phyloP scores from a whole-genome alignment of 805 yeast genomes.

The Starmerella lactis-condensi region DNA sequence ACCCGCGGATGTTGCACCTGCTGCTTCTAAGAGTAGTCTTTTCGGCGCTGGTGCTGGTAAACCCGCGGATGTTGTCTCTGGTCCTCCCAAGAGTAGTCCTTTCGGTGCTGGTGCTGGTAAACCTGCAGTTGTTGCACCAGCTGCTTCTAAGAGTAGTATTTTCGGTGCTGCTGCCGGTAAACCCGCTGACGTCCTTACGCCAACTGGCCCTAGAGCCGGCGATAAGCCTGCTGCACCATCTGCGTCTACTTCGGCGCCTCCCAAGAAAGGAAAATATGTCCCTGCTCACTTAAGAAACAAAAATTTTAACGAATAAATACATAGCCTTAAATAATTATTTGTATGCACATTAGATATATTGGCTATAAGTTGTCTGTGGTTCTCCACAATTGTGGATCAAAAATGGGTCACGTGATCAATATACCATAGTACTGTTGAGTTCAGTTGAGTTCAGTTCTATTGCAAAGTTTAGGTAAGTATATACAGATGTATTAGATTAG shows the following conservation, averaged over 20 bases:
- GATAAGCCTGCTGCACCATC: neutral
- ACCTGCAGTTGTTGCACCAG: constrained; percentile 6
- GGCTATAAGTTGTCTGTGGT: no score
- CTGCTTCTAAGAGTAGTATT: neutral
- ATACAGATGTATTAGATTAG: no score
- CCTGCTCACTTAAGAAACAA: constrained; percentile 2
- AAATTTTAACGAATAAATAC: no score
- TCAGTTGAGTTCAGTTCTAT: no score
- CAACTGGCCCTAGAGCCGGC: constrained; percentile 1
- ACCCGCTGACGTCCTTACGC: constrained; percentile 3
- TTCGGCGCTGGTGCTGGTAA: constrained; percentile 1
- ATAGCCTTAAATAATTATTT: no score
- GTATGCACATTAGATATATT: no score
- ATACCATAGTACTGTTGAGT: no score
- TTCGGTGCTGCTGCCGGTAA: constrained; percentile 3
- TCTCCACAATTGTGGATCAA: no score
- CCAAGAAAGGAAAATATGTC: constrained; percentile 3
- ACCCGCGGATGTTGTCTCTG: constrained; percentile 1
- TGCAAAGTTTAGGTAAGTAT: no score
- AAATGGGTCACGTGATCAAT: no score
- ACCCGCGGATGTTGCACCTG: constrained; percentile 2
- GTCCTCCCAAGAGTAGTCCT: constrained; percentile 2
- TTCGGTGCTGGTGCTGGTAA: constrained; percentile 8
- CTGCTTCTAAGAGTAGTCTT: constrained; percentile 1
- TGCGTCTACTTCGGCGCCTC: no score